Percentiles rank a stretch among this genome's conserved stretches.
Evolutionary conservation across 2,329 filamentous ascomycete species (phyloP).

Genomic region (Dothistroma pini): DNA sequence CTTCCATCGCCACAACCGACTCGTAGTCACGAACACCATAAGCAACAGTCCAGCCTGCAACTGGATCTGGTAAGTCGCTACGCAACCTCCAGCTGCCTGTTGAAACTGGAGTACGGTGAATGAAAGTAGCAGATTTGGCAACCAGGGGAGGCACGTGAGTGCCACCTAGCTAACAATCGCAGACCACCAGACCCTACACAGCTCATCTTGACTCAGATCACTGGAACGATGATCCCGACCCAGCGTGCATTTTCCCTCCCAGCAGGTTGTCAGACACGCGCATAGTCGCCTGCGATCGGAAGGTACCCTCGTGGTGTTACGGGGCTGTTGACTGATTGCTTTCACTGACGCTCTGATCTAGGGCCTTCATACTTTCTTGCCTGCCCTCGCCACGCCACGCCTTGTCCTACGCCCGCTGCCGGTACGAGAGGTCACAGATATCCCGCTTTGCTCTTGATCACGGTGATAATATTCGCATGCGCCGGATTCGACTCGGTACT

Average conservation of each 20-base stretch:
- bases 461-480: background rate
- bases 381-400: background rate
- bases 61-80: background rate
- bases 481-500: background rate
- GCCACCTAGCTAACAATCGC: background rate
- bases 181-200: background rate
- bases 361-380: too few relatives aligned
- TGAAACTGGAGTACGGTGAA: background rate
- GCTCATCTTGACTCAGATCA: background rate
- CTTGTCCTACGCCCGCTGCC: background rate
- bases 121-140: background rate
- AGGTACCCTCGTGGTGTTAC: background rate
- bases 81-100: background rate
- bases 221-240: background rate
- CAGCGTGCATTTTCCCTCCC: background rate
- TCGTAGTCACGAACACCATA: background rate
- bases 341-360: background rate
- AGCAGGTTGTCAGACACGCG: background rate
- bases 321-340: background rate
- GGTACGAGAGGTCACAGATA: background rate
- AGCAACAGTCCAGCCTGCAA: background rate
- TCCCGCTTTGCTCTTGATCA: background rate
- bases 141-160: background rate
- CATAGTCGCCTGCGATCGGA: background rate
- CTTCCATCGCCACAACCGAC: background rate